A percentile compares a stretch with the other conserved stretches of the same genome.
These are phyloP conservation scores for Orbilia brochopaga DNA, from an alignment of 2,329 filamentous ascomycete species.

Conservation along the genomic window DNA sequence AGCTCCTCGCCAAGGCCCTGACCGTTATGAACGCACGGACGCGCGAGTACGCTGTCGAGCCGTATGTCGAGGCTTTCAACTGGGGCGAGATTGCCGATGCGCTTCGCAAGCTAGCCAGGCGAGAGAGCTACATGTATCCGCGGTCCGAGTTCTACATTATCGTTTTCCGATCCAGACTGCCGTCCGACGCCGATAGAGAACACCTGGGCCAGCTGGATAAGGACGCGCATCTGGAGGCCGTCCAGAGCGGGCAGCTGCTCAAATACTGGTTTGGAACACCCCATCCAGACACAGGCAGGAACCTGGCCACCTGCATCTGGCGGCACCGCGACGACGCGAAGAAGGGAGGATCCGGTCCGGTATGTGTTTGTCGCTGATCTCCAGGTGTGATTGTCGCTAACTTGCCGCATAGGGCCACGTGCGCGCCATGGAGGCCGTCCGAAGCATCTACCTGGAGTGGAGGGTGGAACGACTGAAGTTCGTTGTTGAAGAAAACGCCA, in stretches of 20 bases:
- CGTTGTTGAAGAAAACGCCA: constrained; percentile 69
- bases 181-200: constrained; percentile 69
- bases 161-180: constrained; percentile 77
- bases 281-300: constrained; percentile 69
- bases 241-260: constrained; percentile 77
- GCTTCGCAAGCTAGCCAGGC: constrained; percentile 63
- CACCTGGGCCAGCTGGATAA: constrained; percentile 76
- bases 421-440: constrained; percentile 70
- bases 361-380: constrained; percentile 60
- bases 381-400: constrained; percentile 29
- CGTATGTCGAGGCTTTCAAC: constrained; percentile 78
- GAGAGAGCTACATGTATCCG: constrained; percentile 59
- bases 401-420: constrained; percentile 41
- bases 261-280: constrained; percentile 92
- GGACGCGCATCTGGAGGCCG: constrained; percentile 79
- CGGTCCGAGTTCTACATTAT: constrained; percentile 74
- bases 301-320: constrained; percentile 81
- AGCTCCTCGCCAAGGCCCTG: constrained; percentile 74
- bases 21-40: constrained; percentile 68
- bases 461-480: constrained; percentile 73
- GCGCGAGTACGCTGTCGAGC: constrained; percentile 75
- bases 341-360: constrained; percentile 67
- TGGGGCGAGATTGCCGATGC: constrained; percentile 69
- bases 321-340: constrained; percentile 67
- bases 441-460: constrained; percentile 65